phyloP scores from a whole-genome alignment of 2,329 filamentous ascomycete genomes.

The Trichophyton schoenleinii region DNA sequence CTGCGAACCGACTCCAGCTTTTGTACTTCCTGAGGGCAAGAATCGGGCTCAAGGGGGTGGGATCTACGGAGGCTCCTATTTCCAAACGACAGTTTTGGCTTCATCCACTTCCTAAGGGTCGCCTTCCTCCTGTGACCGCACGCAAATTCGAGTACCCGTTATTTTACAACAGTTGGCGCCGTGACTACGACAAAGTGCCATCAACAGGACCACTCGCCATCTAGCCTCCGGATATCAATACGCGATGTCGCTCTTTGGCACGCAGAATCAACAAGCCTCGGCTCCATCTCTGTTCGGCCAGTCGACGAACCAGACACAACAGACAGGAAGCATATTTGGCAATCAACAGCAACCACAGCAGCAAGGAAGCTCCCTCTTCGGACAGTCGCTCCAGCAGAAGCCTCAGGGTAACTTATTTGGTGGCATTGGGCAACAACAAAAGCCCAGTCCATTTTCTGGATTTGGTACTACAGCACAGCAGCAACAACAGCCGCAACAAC shows the following conservation, averaged over 20 bases:
- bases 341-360: constrained; percentile 14
- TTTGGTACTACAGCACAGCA: constrained; percentile 23
- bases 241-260: constrained; percentile 12
- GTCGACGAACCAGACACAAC: constrained; percentile 11
- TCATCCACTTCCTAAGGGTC: neutral
- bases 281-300: constrained; percentile 9
- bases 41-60: neutral
- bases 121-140: neutral
- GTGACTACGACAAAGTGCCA: neutral
- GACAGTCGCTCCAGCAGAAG: constrained; percentile 13
- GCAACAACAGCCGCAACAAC: constrained; percentile 27
- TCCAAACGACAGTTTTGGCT: neutral
- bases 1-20: neutral
- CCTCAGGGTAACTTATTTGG: constrained; percentile 17
- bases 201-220: neutral
- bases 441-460: constrained; percentile 31
- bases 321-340: constrained; percentile 15
- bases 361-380: constrained; percentile 11
- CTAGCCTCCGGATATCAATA: neutral
- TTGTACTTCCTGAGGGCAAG: neutral
- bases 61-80: neutral
- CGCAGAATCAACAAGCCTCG: constrained; percentile 10
- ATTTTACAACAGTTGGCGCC: neutral
- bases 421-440: constrained; percentile 21
- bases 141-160: neutral